phyloP scores from a whole-genome alignment of 23 red algal species.

The Pyropia haitanensis region DNA sequence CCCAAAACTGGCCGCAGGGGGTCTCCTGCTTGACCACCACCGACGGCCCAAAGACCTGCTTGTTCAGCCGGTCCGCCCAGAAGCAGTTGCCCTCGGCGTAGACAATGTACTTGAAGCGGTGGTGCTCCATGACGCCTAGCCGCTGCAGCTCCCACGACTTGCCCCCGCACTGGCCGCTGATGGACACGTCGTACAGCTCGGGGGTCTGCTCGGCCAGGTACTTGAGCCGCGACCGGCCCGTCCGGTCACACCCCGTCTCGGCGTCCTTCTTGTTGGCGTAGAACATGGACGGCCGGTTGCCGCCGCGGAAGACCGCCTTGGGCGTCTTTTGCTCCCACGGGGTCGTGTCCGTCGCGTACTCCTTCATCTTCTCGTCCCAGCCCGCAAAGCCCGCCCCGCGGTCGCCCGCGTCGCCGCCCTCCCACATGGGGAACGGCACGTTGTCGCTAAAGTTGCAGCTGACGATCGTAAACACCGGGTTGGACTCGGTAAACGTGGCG shows the following conservation, averaged over 20 bases:
- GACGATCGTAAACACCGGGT: constrained; percentile 79
- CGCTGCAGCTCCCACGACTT: constrained; percentile 28
- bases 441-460: constrained; percentile 82
- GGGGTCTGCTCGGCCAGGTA: constrained; percentile 30
- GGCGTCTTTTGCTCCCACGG: constrained; percentile 57
- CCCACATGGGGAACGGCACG: constrained; percentile 92
- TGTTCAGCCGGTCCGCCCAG: constrained; percentile 81
- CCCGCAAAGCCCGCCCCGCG: constrained; percentile 57
- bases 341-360: constrained; percentile 27
- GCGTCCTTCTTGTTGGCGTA: constrained; percentile 50
- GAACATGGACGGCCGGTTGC: constrained; percentile 61
- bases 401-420: constrained; percentile 47
- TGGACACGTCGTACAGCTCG: constrained; percentile 69
- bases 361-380: constrained; percentile 64
- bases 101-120: constrained; percentile 79
- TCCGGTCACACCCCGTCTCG: constrained; percentile 32
- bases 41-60: constrained; percentile 80
- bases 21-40: constrained; percentile 85
- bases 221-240: constrained; percentile 42
- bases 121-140: constrained; percentile 48
- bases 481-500: constrained; percentile 44
- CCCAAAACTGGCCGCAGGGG: constrained; percentile 87
- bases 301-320: constrained; percentile 82
- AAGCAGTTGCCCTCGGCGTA: constrained; percentile 98
- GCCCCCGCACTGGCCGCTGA: constrained; percentile 54